phyloP scores from a whole-genome alignment of 768 basidiomycete genomes.

The Suillus weaverae region DNA sequence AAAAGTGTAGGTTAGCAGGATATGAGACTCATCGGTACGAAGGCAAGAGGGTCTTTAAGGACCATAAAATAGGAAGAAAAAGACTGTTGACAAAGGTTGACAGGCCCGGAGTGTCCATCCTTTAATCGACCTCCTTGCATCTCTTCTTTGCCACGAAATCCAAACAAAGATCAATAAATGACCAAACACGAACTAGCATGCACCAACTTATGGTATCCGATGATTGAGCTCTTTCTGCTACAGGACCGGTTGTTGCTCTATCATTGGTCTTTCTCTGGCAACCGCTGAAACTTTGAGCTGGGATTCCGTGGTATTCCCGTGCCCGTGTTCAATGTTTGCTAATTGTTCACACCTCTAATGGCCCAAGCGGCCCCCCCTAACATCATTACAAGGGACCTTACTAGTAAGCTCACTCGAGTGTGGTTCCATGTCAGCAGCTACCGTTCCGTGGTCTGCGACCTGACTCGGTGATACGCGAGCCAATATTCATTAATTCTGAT shows the following conservation, averaged over 20 bases:
- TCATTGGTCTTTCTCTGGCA: not conserved
- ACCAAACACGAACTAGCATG: slow-evolving; percentile 2
- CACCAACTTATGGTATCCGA: slow-evolving; percentile 1
- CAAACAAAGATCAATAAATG: slow-evolving; percentile 25
- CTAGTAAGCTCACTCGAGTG: too few relatives aligned
- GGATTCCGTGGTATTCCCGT: not conserved
- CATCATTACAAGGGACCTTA: too few relatives aligned
- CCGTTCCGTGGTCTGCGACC: not conserved
- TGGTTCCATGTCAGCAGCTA: too few relatives aligned
- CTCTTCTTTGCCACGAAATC: slow-evolving; percentile 23
- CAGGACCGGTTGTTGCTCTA: slow-evolving; percentile 17
- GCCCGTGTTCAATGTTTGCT: not conserved
- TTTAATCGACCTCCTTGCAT: slow-evolving; percentile 27
- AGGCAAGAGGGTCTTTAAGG: slow-evolving; percentile 42
- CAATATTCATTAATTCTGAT: not conserved
- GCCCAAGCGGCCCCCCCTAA: too few relatives aligned
- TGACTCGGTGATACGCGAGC: not conserved
- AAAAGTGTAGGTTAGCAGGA: slow-evolving; percentile 53
- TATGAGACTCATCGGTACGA: slow-evolving; percentile 27
- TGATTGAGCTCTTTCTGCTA: slow-evolving; percentile 33
- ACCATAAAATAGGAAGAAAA: slow-evolving; percentile 41
- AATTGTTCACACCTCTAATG: not conserved
- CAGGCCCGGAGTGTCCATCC: slow-evolving; percentile 29
- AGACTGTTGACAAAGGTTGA: slow-evolving; percentile 55
- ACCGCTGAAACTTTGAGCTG: not conserved